Evolutionary conservation across 805 yeast genomes (phyloP), one percentile per base, ranked within the genome.

Genomic region (Barnettozyma californica): DNA sequence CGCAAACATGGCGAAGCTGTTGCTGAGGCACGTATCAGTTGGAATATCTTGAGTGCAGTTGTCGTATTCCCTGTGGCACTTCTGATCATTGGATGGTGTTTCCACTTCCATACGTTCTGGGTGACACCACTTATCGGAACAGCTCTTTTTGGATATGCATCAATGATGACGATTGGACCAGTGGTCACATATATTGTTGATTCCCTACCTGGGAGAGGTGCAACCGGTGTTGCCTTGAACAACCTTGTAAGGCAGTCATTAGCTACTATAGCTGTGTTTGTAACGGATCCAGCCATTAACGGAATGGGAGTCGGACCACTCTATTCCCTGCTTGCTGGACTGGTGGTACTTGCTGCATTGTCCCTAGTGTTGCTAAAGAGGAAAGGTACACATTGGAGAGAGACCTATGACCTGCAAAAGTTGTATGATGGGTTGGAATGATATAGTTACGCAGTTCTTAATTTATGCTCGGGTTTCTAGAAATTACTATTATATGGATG

Each of bases 221-320:
- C 96, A 13, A 85, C 95, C 0, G 96, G 95, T 1, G 87, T 88
- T 43, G 95, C 96, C 0, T 64, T 89, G 44, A 88, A 86, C 59
- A 89, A 88, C 60, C 74, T 88, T 48, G 71, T 84, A 18, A 73
- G 96, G 56, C 85, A 81, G 73, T 68, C 80, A 2, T 68, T 85
- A 50, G 95, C 95, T 1, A 87, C 95, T 0, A 71, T 74, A 2
- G 91, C 88, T 10, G 80, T 90, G 1, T 89, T 88, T 62, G 72
- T 83, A 9, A 78, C 86, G 1, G 89, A 83, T 38, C 95, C 95
- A 0, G 69, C 86, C 59, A 68, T 83, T 16, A 58, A 61, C 4
- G 89, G 87, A 0, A 70, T 88, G 60, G 88, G 89, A 0, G 68
- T 77, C 2, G 96, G 96, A 0, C 80, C 85, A 55, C 68, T 87